phyloP scores from a whole-genome alignment of 768 basidiomycete species.

The Mycena venus region DNA sequence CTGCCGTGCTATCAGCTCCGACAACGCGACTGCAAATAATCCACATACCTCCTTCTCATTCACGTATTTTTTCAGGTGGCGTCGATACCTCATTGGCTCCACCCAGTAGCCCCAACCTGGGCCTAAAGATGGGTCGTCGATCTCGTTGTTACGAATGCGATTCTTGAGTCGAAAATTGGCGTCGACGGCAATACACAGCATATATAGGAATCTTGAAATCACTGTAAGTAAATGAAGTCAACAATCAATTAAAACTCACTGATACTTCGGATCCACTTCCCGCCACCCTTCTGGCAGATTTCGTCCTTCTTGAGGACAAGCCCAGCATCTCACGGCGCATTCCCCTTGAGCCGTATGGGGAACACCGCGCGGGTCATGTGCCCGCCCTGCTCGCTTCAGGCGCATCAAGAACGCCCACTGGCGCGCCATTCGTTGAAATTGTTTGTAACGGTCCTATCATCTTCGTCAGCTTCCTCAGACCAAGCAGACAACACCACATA shows the following conservation, averaged over 20 bases:
- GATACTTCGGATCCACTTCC: background rate
- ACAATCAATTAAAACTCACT: background rate
- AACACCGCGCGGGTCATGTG: constrained; percentile 23
- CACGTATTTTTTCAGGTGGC: constrained; percentile 6
- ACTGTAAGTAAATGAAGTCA: background rate
- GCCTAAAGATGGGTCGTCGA: constrained; percentile 30
- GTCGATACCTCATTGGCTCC: constrained; percentile 19
- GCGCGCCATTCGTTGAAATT: constrained; percentile 1
- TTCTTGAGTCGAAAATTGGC: constrained; percentile 38
- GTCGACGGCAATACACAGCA: constrained; percentile 26
- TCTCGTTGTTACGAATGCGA: constrained; percentile 7
- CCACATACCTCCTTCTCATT: constrained; percentile 7
- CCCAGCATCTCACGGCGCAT: constrained; percentile 32
- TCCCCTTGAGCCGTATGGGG: background rate
- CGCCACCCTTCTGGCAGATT: constrained; percentile 35
- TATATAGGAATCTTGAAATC: constrained; percentile 18
- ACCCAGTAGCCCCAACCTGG: constrained; percentile 30
- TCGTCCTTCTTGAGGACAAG: constrained; percentile 30
- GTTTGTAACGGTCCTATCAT: constrained; percentile 17
- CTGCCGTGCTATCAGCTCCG: background rate
- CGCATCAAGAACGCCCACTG: background rate
- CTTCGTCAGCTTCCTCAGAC: background rate
- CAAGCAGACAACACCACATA: background rate
- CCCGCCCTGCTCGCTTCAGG: background rate
- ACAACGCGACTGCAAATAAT: background rate